These are phyloP conservation scores for Fusarium protoensiforme DNA, from an alignment of 2,329 filamentous ascomycete genomes.

Conservation along the genomic window DNA sequence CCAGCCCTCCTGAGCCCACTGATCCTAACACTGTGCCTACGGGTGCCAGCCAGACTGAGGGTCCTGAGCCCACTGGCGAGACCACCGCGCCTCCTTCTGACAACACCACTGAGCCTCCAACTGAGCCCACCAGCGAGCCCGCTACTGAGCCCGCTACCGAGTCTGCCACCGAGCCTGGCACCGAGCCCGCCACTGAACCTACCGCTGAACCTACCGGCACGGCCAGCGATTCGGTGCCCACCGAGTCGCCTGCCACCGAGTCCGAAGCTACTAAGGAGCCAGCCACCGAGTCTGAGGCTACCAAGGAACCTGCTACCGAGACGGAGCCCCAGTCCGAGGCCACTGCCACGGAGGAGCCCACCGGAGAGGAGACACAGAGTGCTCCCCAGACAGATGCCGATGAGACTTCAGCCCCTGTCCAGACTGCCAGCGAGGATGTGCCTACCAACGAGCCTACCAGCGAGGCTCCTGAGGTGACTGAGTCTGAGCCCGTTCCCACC, in stretches of 20 bases:
- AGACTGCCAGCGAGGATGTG: slow-evolving; percentile 5
- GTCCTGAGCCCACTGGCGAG: background rate
- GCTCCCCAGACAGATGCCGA: background rate
- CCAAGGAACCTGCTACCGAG: slow-evolving; percentile 9
- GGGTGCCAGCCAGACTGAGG: background rate
- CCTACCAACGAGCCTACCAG: slow-evolving; percentile 26
- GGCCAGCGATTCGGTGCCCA: slow-evolving; percentile 11
- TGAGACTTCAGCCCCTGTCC: slow-evolving; percentile 5
- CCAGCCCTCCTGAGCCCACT: slow-evolving; percentile 10
- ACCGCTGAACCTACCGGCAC: background rate
- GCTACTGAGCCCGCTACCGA: slow-evolving; percentile 14
- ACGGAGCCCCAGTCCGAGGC: slow-evolving; percentile 27
- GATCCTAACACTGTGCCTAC: background rate
- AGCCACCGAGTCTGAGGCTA: slow-evolving; percentile 7
- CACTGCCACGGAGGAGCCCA: slow-evolving; percentile 26
- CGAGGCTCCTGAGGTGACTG: slow-evolving; percentile 9
- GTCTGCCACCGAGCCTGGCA: slow-evolving; percentile 4
- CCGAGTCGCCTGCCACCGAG: slow-evolving; percentile 15
- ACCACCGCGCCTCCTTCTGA: background rate
- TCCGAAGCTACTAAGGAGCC: background rate
- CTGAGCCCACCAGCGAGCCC: slow-evolving; percentile 1
- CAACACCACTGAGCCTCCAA: background rate
- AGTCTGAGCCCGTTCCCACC: slow-evolving; percentile 6
- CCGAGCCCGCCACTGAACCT: slow-evolving; percentile 13
- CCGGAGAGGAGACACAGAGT: slow-evolving; percentile 6